A percentile compares a stretch with the other conserved stretches of the same genome.
phyloP scores from a whole-genome alignment of 441 rosid genomes.

The Geranium incanum region DNA sequence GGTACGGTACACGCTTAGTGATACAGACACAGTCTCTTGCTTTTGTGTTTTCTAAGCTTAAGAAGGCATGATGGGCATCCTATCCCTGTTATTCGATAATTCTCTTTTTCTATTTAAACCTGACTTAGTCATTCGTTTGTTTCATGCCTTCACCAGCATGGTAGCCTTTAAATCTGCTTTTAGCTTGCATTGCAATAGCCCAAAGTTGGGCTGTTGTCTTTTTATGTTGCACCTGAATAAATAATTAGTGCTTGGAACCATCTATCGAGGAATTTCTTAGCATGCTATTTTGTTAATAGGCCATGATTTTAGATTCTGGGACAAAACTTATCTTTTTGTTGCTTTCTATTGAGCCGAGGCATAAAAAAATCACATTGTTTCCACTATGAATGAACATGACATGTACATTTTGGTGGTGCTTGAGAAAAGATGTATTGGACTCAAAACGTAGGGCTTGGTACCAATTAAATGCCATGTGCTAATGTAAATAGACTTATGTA shows the following conservation, averaged over 20 bases:
- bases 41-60: not conserved
- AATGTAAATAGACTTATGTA: not conserved
- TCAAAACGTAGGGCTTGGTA: not conserved
- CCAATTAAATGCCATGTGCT: not conserved
- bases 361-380: not conserved
- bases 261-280: not conserved
- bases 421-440: not conserved
- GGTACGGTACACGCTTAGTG: slow-evolving; percentile 32
- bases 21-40: not conserved
- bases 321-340: not conserved
- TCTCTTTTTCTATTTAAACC: not conserved
- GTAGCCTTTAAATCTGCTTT: not conserved
- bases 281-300: not conserved
- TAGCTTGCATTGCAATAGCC: not conserved
- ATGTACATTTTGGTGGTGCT: not conserved
- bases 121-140: slow-evolving; percentile 9
- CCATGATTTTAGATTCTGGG: not conserved
- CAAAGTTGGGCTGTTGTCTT: not conserved
- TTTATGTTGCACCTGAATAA: not conserved
- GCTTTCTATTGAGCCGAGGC: not conserved
- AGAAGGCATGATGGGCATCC: not conserved
- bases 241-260: not conserved
- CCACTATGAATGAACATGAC: not conserved
- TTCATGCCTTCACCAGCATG: not conserved
- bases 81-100: not conserved